Conservation (phyloP, 345 rosid species). For the Rubroshorea leprosula region DNA sequence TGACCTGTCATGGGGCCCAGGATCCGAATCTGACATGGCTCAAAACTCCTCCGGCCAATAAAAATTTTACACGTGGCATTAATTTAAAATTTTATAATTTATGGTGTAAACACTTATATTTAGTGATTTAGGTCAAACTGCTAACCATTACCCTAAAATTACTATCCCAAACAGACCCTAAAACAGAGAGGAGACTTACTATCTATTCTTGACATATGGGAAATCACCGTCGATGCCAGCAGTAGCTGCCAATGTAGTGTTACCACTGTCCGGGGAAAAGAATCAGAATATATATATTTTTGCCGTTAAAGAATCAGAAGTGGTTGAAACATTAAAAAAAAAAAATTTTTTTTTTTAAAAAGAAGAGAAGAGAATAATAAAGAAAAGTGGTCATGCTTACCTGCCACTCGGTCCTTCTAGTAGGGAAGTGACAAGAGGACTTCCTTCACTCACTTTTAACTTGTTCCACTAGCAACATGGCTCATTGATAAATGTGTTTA, state of each 20-base stretch:
- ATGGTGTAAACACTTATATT: too few species aligned
- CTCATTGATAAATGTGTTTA: conserved; percentile 81
- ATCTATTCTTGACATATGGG: conserved; percentile 97
- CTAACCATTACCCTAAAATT: too few species aligned
- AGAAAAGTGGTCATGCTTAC: conserved; percentile 29
- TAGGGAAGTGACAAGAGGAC: conserved; percentile 91
- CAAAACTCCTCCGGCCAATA: too few species aligned
- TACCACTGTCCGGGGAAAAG: conserved; percentile 61
- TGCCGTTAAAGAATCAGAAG: too few species aligned
- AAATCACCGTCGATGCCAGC: conserved; percentile 92
- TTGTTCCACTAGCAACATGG: conserved; percentile 88
- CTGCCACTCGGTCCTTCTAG: conserved; percentile 95
- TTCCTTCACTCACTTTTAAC: conserved; percentile 96
- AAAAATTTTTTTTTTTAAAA: too few species aligned
- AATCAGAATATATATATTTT: conserved; percentile 8
- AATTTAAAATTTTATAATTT: too few species aligned
- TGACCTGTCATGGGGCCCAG: too few species aligned
- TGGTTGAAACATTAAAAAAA: conserved; percentile 12
- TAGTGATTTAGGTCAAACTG: too few species aligned
- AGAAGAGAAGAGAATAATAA: conserved; percentile 5
- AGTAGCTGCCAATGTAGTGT: conserved; percentile 94
- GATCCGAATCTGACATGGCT: too few species aligned
- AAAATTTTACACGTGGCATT: too few species aligned
- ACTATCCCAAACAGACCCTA: too few species aligned
- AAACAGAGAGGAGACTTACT: conserved; percentile 41